These are phyloP conservation scores for Spathaspora hagerdaliae DNA, from an alignment of 805 yeast genomes.

Conservation along the genomic window DNA sequence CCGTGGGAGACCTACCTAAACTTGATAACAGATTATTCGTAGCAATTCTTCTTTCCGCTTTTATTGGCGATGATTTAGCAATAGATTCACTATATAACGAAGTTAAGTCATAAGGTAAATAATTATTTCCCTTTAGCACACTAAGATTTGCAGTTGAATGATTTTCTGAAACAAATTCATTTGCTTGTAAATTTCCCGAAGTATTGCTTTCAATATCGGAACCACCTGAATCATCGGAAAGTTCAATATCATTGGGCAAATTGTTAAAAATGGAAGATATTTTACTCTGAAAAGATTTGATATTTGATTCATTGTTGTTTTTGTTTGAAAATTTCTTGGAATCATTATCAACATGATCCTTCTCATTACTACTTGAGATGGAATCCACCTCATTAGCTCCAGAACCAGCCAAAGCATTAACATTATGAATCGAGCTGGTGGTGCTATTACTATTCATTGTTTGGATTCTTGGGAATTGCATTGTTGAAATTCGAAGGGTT, in stretches of 20 bases:
- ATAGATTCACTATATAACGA: constrained; percentile 21
- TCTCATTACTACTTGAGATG: constrained; percentile 13
- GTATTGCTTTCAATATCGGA: constrained; percentile 29
- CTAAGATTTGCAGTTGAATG: not conserved
- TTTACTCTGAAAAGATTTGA: constrained; percentile 22
- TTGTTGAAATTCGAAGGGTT: constrained; percentile 26
- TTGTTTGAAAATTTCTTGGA: constrained; percentile 4
- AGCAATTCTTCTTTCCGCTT: constrained; percentile 16
- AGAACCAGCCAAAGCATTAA: constrained; percentile 23
- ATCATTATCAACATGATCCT: constrained; percentile 11
- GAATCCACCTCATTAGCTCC: not conserved
- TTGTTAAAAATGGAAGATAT: constrained; percentile 40
- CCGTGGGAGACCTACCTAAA: constrained; percentile 15
- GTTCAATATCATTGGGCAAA: constrained; percentile 44
- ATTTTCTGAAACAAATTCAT: not conserved
- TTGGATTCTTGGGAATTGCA: constrained; percentile 12
- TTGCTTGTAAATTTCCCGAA: not conserved
- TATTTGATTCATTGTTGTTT: not conserved
- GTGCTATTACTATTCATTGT: constrained; percentile 20
- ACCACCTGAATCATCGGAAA: constrained; percentile 42
- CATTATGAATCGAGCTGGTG: constrained; percentile 31
- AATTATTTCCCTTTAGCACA: constrained; percentile 7
- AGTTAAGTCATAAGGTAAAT: constrained; percentile 9
- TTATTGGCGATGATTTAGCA: constrained; percentile 24
- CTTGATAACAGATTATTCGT: constrained; percentile 3